Base-by-base conservation (phyloP, 2,329 filamentous ascomycete genomes). In the Fusarium fracticaudum region DNA sequence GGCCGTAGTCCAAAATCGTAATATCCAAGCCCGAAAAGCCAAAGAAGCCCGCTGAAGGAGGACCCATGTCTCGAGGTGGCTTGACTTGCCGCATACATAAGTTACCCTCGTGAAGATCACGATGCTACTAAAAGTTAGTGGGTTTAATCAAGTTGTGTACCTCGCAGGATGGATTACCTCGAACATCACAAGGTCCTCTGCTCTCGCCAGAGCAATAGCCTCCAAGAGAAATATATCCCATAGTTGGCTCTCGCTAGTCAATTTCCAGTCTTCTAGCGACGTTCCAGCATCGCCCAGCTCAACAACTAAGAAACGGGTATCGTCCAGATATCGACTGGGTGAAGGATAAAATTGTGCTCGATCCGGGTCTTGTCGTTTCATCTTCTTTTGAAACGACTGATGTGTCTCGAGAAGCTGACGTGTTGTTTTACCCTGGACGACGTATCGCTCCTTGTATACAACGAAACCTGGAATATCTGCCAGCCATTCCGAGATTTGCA, bases 51-150 rank as follows among this genome's bases (percentile, higher is more conserved):
- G 60, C 72, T 7, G 80, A 78, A 20, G 76, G 76, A 48, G 80
- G 72, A 8, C 80, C 79, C 40, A 79, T 80, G 5, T 81, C 75
- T 14, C 77, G 77, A 1, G 84, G 76, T 6, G 83, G 75, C 6
- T 82, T 78, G 2, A 83, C 80, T 60, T 84, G 85, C 8, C 86
- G 85, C 54, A 92, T 85, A 71, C 90, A 92, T 22, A 92, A 80
- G 72, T 92, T 92, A 9, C 90, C 90, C 72, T 92, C 90, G 74
- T 92, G 90, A 8, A 92, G 83, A 75, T 92, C 90, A 11, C 90
- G 88, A 75, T 92, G 90, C 89, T 91, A 69, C 11, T 37, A 13
- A 7, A 9, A 13, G 61, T 78, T 63, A 78, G 77, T 37, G 47
- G 17, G 26, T 12, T 9, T 17, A 7, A 17, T 35, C 20, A 13